Base-by-base conservation (phyloP, 179 eudicot species). In the Beta corolliflora region DNA sequence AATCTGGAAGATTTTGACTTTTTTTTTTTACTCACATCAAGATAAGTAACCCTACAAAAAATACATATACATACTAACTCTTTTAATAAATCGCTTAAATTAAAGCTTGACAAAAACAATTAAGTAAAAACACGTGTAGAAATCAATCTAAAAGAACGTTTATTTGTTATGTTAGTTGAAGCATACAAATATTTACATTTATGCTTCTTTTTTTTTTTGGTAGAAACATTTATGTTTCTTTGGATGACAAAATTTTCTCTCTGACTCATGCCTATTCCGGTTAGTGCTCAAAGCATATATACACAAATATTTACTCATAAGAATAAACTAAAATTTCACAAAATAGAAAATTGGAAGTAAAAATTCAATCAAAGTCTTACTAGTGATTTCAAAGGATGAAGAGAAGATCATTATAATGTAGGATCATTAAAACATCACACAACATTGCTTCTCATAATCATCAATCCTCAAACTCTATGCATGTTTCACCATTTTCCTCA, bases 401-500 rank as follows among this genome's bases (percentile, higher is more conserved):
- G 45, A 50, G 59, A 21, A 70, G 75, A 50, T 50, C 75, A 21
- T 71, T 36, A n/a, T 71, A n/a, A 19, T 53, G 45, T 10, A 72
- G 15, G 76, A 72, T 23, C 46, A 73, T 16, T 45, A 31, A 54
- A 73, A 53, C 25, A 53, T 29, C 48, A 54, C 21, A 56, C 23
- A 56, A 58, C 65, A 75, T 75, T 75, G 52, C n/a, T 75, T 56
- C 46, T 73, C 25, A 29, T 14, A 48, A 73, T 31, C 77, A 29
- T 55, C 36, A 12, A 21, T 13, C 53, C n/a, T 5, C 7, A 53
- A 52, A 12, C n/a, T 73, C 12, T 13, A 12, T 21, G 19, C 76
- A 21, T 55, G 21, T 53, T 29, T 73, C 46, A 12, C 3, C 58
- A 19, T 50, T 71, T 8, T 6, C 23, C 23, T 73, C 29, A 23